Conservation (phyloP, 352 stramenopile genomes). For the Phytophthora brassicae region DNA sequence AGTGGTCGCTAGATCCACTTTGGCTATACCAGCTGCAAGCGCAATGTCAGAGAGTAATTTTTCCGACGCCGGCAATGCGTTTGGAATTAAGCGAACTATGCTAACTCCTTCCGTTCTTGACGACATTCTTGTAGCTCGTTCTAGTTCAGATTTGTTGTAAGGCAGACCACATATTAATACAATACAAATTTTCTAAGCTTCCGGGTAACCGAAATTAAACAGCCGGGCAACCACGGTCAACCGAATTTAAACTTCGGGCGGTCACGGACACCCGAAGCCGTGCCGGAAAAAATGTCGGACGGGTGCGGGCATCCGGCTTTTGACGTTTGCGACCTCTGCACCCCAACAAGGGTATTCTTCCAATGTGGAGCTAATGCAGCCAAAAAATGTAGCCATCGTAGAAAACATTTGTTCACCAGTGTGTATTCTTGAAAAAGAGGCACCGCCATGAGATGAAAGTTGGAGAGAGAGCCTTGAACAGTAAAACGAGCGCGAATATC, state of each 20-base stretch:
- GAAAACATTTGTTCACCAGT: not conserved
- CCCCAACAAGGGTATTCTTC: not conserved
- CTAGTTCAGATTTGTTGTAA: not conserved
- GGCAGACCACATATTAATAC: too few species aligned
- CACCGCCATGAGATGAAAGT: not conserved
- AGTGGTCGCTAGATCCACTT: too few species aligned
- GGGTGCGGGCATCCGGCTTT: too few species aligned
- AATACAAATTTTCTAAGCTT: not conserved
- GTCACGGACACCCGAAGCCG: too few species aligned
- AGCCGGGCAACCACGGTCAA: too few species aligned
- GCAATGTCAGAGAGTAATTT: not conserved
- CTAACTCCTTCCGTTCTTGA: not conserved
- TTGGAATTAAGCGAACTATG: not conserved
- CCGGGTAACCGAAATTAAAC: slow-evolving; percentile 3
- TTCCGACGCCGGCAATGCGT: not conserved
- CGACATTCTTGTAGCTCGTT: not conserved
- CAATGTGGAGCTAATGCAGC: not conserved
- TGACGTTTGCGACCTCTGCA: too few species aligned
- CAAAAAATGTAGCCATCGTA: not conserved
- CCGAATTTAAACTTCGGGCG: too few species aligned
- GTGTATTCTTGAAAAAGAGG: not conserved
- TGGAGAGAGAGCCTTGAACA: not conserved
- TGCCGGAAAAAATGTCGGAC: too few species aligned
- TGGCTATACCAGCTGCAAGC: too few species aligned
- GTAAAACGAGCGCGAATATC: not conserved